These are phyloP conservation scores for Metschnikowia proteae DNA, from an alignment of 805 yeast genomes.

Conservation along the genomic window DNA sequence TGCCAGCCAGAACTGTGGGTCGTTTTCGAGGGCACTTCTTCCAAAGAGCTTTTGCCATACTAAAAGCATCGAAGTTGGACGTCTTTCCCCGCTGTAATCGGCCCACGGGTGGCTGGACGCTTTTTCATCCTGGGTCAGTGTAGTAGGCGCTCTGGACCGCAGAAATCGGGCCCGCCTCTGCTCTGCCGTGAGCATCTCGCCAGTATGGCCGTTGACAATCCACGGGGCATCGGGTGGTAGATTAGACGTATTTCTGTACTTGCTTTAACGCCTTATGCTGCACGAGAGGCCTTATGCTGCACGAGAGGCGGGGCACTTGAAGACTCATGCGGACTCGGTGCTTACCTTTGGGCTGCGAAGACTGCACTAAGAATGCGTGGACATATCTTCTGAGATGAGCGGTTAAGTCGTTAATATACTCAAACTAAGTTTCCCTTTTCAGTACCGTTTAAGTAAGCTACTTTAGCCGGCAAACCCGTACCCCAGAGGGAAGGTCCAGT, in stretches of 20 bases:
- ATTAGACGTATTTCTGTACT: conserved; percentile 52
- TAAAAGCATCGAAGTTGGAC: conserved; percentile 29
- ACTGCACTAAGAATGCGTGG: conserved; percentile 24
- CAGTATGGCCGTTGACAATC: conserved; percentile 24
- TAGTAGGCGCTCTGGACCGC: conserved; percentile 32
- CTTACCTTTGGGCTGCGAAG: conserved; percentile 28
- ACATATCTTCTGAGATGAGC: conserved; percentile 17
- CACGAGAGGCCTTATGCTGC: conserved; percentile 42
- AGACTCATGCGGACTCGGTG: conserved; percentile 72
- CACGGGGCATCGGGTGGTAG: conserved; percentile 69
- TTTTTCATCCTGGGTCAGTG: too few relatives aligned
- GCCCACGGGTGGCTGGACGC: conserved; percentile 33
- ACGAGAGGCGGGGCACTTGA: conserved; percentile 35
- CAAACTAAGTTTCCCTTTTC: too few relatives aligned
- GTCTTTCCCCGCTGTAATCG: conserved; percentile 22
- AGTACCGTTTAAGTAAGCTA: too few relatives aligned
- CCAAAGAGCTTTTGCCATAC: conserved; percentile 40
- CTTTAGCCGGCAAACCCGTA: too few relatives aligned
- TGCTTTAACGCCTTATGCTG: conserved; percentile 42
- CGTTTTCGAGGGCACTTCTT: conserved; percentile 25
- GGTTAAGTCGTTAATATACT: too few relatives aligned
- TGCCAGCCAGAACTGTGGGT: conserved; percentile 55
- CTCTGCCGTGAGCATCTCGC: conserved; percentile 27
- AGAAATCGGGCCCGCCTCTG: conserved; percentile 33
- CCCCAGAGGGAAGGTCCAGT: too few relatives aligned